Conservation (phyloP, 2,329 filamentous ascomycete species). For the Hypoxylon rubiginosum region DNA sequence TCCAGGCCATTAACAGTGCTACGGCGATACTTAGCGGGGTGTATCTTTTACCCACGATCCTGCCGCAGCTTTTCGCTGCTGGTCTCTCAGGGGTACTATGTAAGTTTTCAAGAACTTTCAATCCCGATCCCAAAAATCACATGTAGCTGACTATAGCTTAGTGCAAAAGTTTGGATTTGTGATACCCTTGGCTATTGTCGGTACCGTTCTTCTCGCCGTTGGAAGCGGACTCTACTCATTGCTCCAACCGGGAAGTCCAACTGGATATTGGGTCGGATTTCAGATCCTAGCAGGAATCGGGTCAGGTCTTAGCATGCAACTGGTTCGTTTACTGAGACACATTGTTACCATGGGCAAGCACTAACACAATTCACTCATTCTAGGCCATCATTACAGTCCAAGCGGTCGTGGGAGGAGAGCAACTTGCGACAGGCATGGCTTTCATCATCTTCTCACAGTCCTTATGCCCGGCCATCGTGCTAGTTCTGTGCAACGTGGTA, state of each 20-base stretch:
- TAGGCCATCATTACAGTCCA: constrained; percentile 28
- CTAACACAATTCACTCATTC: not conserved
- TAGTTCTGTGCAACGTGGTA: constrained; percentile 40
- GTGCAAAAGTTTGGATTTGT: constrained; percentile 34
- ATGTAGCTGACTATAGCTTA: constrained; percentile 14
- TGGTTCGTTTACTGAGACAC: constrained; percentile 21
- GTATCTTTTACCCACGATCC: constrained; percentile 43
- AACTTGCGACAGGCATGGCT: constrained; percentile 26
- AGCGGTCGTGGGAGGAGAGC: not conserved
- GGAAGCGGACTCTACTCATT: constrained; percentile 34
- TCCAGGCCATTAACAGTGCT: constrained; percentile 48
- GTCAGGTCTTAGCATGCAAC: constrained; percentile 23
- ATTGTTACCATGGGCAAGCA: constrained; percentile 24
- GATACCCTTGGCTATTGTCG: constrained; percentile 27
- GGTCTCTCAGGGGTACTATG: constrained; percentile 21
- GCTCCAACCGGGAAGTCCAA: constrained; percentile 24
- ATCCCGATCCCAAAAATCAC: not conserved
- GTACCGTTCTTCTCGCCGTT: constrained; percentile 3
- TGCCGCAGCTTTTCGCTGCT: constrained; percentile 34
- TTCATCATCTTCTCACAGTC: constrained; percentile 37
- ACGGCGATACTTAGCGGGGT: constrained; percentile 44
- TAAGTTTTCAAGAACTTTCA: constrained; percentile 8
- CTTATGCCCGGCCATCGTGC: constrained; percentile 23
- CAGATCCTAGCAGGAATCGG: constrained; percentile 29
- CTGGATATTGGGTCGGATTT: constrained; percentile 33